Base-by-base conservation (phyloP, 495 filamentous ascomycete genomes). In the Xylona heveae region DNA sequence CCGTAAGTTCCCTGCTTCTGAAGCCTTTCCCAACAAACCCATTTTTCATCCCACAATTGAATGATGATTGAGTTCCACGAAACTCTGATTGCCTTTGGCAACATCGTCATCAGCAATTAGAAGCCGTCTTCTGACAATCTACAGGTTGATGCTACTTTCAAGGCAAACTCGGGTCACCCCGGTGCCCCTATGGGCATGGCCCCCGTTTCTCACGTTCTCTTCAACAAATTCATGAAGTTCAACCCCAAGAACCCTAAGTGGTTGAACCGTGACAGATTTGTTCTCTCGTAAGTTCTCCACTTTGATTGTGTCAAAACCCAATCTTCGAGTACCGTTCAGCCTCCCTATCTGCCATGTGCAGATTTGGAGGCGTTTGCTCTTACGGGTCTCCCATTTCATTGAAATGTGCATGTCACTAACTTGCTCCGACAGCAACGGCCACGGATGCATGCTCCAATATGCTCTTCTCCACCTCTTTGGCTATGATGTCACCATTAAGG, bases 131-230 rank as follows among this genome's bases (percentile, higher is more conserved):
- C 3, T 19, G 15, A 26, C 12, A 13, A 12, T 37, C 24, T 43
- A 35, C 47, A 97, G 88, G 76, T 82, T 64, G 88, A 99, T 94
- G 90, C 85, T 50, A 92, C 83, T 52, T 72, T 74, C 54, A 70
- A 76, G 51, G 79, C 85, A 48, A 95, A 95, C 66, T 93, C 84
- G 42, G 88, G 88, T 49, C 88, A 99, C 62, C 88, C 88, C 51
- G 88, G 88, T 65, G 88, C 88, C 46, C 88, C 88, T 44, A 99
- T 99, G 84, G 84, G 84, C 60, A 80, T 97, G 88, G 88, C 88
- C 47, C 88, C 90, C 28, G 71, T 84, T 46, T 71, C 88, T 55
- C 88, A 99, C 68, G 78, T 99, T 48, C 76, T 99, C 43, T 99
- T 81, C 64, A 91, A 91, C 68, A 85, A 80, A 56, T 83, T 93